Evolutionary conservation across 78 protist genomes (phyloP).

Genomic region (Fonticula alba): DNA sequence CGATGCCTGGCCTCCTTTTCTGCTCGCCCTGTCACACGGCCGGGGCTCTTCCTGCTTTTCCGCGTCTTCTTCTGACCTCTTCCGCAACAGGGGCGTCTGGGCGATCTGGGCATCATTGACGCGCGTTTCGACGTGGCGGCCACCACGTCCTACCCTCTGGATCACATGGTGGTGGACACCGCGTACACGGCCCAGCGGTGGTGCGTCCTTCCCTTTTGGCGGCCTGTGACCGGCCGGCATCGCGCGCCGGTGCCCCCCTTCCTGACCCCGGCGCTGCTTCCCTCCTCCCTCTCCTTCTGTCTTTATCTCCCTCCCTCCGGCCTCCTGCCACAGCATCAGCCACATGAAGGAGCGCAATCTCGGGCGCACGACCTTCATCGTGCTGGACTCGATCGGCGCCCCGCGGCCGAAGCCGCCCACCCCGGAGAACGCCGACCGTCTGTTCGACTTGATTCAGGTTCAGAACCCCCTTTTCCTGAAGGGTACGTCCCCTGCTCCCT

Average conservation of each 20-base stretch:
- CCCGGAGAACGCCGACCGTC: slow-evolving; percentile 27
- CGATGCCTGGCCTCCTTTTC: too few species aligned
- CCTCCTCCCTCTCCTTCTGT: too few species aligned
- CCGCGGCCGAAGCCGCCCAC: background rate
- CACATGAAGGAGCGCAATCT: slow-evolving; percentile 36
- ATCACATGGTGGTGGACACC: slow-evolving; percentile 79
- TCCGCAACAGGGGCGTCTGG: slow-evolving; percentile 82
- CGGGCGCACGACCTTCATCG: slow-evolving; percentile 86
- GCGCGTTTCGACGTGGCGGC: slow-evolving; percentile 82
- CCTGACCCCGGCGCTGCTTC: too few species aligned
- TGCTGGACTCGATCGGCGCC: slow-evolving; percentile 59
- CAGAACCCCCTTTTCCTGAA: background rate
- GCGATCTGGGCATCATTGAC: slow-evolving; percentile 85
- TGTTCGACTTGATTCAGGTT: slow-evolving; percentile 44
- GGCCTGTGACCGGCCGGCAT: too few species aligned
- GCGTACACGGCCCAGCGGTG: slow-evolving; percentile 35
- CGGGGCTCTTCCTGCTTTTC: too few species aligned
- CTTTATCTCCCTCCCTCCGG: too few species aligned
- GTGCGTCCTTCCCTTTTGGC: slow-evolving; percentile 36
- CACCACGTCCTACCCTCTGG: slow-evolving; percentile 62
- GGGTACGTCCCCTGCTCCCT: background rate
- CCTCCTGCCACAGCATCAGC: too few species aligned
- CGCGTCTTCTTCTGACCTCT: too few species aligned
- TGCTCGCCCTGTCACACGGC: too few species aligned
- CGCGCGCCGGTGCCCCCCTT: too few species aligned